Conservation (phyloP, 495 filamentous ascomycete genomes). For the Xylaria castorea region DNA sequence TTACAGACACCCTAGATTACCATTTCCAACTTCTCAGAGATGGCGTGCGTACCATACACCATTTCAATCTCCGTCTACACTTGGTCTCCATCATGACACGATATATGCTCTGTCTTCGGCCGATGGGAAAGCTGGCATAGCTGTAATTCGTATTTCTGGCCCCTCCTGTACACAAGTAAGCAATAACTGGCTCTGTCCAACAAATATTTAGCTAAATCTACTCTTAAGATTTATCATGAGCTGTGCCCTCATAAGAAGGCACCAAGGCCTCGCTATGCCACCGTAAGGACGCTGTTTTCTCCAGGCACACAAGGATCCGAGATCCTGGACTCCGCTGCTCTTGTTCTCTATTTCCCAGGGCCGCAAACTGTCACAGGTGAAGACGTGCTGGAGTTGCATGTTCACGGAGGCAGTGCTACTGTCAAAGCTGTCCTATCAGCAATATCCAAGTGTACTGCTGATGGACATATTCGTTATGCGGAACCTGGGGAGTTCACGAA, state of each 20-base stretch:
- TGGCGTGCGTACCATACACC: constrained; percentile 11
- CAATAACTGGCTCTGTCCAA: constrained; percentile 15
- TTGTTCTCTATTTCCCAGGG: constrained; percentile 86
- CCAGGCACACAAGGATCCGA: constrained; percentile 52
- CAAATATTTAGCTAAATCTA: constrained; percentile 9
- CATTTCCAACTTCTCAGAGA: background rate
- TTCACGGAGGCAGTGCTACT: constrained; percentile 91
- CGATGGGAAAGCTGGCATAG: constrained; percentile 86
- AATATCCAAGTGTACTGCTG: constrained; percentile 59
- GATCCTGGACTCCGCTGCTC: constrained; percentile 79
- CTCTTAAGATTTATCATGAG: constrained; percentile 70
- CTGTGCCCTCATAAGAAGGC: constrained; percentile 71
- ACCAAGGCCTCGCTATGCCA: constrained; percentile 77
- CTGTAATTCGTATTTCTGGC: constrained; percentile 87
- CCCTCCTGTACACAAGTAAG: constrained; percentile 73
- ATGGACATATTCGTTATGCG: constrained; percentile 75
- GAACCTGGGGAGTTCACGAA: constrained; percentile 96
- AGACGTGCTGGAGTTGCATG: constrained; percentile 88
- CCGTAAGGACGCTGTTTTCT: constrained; percentile 76
- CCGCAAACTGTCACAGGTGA: constrained; percentile 91
- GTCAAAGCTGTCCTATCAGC: constrained; percentile 83
- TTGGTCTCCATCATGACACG: constrained; percentile 57
- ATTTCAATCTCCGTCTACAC: background rate
- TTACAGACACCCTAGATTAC: background rate
- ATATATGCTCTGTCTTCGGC: constrained; percentile 95